Evolutionary conservation across 441 rosid species (phyloP).

Genomic region (Cnidoscolus chayamansa): DNA sequence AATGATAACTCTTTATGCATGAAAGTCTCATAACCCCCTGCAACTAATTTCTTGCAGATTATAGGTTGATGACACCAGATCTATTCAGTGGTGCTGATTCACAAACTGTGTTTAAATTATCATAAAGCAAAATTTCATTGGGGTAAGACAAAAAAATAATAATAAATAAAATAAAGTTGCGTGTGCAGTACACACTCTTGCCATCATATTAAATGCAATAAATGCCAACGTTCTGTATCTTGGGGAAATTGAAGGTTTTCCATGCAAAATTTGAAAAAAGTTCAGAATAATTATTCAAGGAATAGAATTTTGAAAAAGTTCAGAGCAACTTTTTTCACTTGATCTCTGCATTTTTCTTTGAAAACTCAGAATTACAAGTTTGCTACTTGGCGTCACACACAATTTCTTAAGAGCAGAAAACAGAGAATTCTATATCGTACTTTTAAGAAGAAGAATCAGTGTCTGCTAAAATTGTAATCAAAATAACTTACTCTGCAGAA

Average conservation of each 20-base stretch:
- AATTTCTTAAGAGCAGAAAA: background rate
- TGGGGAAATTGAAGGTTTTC: background rate
- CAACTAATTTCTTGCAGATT: background rate
- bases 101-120: background rate
- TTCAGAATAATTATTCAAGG: background rate
- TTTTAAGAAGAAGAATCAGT: background rate
- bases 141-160: too few species aligned
- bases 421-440: background rate
- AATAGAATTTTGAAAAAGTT: background rate
- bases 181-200: background rate
- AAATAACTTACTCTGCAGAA: constrained; percentile 68
- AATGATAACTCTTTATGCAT: background rate
- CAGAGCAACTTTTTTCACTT: background rate
- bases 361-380: background rate
- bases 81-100: background rate
- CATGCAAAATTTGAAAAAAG: background rate
- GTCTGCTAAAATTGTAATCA: constrained; percentile 1
- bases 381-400: background rate
- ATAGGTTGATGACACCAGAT: background rate
- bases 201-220: background rate
- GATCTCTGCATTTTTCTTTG: background rate
- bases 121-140: too few species aligned
- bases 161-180: background rate
- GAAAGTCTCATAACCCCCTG: background rate
- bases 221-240: background rate